Evolutionary conservation across 1,284 basidiomycete genomes (phyloP).

Genomic region (Cutaneotrichosporon sp.): DNA sequence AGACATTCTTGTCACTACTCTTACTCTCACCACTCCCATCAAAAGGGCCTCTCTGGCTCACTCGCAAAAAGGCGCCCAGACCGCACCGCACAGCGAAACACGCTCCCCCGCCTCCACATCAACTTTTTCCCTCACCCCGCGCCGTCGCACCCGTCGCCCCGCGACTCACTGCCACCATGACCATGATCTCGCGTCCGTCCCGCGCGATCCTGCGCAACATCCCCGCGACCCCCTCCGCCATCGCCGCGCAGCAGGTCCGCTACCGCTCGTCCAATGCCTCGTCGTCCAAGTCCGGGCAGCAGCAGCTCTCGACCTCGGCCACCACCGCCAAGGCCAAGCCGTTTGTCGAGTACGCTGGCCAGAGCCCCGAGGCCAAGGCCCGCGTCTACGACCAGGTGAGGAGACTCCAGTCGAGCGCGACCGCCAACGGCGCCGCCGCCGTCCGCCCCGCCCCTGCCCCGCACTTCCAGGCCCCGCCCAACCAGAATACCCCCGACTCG

Average conservation of each 20-base stretch:
- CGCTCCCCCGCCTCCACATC: not conserved
- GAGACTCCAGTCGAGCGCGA: slow-evolving; percentile 67
- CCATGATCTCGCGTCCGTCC: slow-evolving; percentile 20
- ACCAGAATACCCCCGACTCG: slow-evolving; percentile 39
- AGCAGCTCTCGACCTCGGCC: slow-evolving; percentile 39
- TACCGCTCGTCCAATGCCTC: slow-evolving; percentile 30
- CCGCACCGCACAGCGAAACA: not conserved
- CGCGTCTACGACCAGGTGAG: slow-evolving; percentile 68
- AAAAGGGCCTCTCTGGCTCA: not conserved
- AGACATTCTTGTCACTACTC: not conserved
- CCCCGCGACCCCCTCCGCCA: slow-evolving; percentile 22
- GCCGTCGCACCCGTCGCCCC: not conserved
- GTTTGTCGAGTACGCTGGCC: slow-evolving; percentile 24
- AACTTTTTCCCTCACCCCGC: not conserved
- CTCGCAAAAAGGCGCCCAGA: not conserved
- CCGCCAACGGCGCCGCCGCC: slow-evolving; percentile 62
- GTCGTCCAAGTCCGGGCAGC: not conserved
- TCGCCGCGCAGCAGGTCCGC: slow-evolving; percentile 26
- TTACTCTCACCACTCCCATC: not conserved
- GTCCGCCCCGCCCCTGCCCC: slow-evolving; percentile 53
- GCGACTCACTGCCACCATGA: slow-evolving; percentile 2
- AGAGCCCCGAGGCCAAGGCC: slow-evolving; percentile 52
- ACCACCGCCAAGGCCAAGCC: slow-evolving; percentile 21
- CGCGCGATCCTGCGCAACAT: slow-evolving; percentile 21
- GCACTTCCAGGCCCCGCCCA: slow-evolving; percentile 48